Evolutionary conservation across 805 yeast species (phyloP), one percentile per base, ranked within the genome.

Genomic region (Grigorovia jiainica): DNA sequence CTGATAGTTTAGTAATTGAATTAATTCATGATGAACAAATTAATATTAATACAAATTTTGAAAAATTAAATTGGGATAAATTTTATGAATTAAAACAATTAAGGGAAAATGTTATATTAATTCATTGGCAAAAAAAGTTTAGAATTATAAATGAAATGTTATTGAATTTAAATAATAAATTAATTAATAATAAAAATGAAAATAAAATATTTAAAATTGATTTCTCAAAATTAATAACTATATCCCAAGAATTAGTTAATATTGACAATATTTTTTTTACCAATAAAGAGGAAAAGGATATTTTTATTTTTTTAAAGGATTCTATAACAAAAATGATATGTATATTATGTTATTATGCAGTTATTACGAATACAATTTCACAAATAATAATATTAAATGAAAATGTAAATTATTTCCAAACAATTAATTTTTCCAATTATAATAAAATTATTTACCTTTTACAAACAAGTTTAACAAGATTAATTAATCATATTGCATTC

Each of bases 361-460:
- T 52, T 2, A 46, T 51, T 5, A 49, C 47, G 19, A 49, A 48
- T 13, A 47, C 50, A 3, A 38, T 58, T 9, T 36, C 40, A 10
- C 39, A 34, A 21, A 35, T 58, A 16, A 54, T 56, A 6, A 27
- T 19, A n/a, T 42, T 47, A 4, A 44, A 48, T n/a, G 55, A 50
- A n/a, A 47, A 51, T 4, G 47, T 43, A n/a, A 20, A 36, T 10
- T 58, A 56, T 44, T 58, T 43, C 41, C 42, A 48, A 13, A 40
- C 44, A 1, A 42, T 52, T 6, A 23, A 39, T 6, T 39, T 36
- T 32, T 48, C 59, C n/a, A 42, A 38, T 7, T 27, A 38, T 8
- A 48, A 47, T 36, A 49, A 53, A n/a, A 21, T 50, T 4, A 40
- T 52, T 2, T 55, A 55, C 39, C 44, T 48, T 3, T 30, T 58